Conservation (phyloP, 2,329 filamentous ascomycete genomes). For the Claviceps sp. region DNA sequence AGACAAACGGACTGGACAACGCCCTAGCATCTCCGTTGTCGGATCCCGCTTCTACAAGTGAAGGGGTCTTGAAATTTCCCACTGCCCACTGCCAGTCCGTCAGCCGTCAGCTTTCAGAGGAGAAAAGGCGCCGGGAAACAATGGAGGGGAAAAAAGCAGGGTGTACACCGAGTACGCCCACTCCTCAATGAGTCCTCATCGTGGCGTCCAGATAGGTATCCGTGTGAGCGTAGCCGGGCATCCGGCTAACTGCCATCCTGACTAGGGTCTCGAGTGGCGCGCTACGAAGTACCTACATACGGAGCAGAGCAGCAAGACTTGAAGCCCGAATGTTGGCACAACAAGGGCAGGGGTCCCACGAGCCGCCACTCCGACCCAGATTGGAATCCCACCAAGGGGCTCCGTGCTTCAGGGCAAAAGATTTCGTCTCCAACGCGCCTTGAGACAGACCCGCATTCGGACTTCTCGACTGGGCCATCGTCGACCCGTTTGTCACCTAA, state of each 20-base stretch:
- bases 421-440: not conserved
- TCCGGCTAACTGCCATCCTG: not conserved
- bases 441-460: not conserved
- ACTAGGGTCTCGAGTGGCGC: not conserved
- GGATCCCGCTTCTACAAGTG: too few relatives aligned
- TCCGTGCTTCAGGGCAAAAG: not conserved
- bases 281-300: too few relatives aligned
- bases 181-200: too few relatives aligned
- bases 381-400: constrained; percentile 2
- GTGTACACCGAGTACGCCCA: not conserved
- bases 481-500: not conserved
- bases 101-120: constrained; percentile 1
- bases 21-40: too few relatives aligned
- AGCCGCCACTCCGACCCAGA: constrained; percentile 3
- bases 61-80: not conserved
- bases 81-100: not conserved
- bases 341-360: not conserved
- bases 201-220: not conserved
- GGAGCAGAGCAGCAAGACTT: too few relatives aligned
- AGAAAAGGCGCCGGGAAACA: not conserved
- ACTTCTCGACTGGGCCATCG: not conserved
- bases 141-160: not conserved
- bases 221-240: not conserved
- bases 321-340: too few relatives aligned
- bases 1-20: too few relatives aligned